phyloP scores from a whole-genome alignment of 2,329 filamentous ascomycete species.

The Fusarium oligoseptatum region DNA sequence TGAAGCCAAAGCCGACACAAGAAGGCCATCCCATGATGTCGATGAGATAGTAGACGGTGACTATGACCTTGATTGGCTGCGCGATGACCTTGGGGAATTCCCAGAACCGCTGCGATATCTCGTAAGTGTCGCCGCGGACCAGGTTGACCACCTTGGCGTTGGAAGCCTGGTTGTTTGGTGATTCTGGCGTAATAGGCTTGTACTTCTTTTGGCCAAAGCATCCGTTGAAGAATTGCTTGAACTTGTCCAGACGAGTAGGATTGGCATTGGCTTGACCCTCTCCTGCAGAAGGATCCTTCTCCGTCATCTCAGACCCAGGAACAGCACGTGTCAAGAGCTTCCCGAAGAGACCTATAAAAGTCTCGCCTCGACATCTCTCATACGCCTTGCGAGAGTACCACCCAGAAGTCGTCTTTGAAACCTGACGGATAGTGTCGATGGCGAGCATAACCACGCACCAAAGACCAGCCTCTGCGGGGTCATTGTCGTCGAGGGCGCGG shows the following conservation, averaged over 20 bases:
- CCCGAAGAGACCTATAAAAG: conserved; percentile 54
- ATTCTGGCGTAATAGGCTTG: neutral
- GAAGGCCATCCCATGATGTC: conserved; percentile 85
- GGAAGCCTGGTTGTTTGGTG: conserved; percentile 71
- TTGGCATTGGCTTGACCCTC: neutral
- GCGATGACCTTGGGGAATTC: conserved; percentile 83
- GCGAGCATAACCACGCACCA: conserved; percentile 55
- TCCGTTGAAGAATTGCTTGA: conserved; percentile 31
- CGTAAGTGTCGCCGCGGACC: conserved; percentile 85
- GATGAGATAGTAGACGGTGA: conserved; percentile 74
- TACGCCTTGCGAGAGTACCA: conserved; percentile 91
- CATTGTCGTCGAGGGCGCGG: conserved; percentile 49
- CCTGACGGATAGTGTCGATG: conserved; percentile 51
- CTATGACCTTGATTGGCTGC: conserved; percentile 80
- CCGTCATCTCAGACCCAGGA: conserved; percentile 54
- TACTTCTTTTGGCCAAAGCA: conserved; percentile 39
- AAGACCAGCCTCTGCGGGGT: conserved; percentile 49
- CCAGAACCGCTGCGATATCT: conserved; percentile 88
- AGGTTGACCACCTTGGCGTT: conserved; percentile 93
- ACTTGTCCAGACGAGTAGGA: neutral
- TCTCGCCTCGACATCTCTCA: conserved; percentile 84
- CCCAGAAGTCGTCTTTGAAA: conserved; percentile 58
- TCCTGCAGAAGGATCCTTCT: conserved; percentile 47
- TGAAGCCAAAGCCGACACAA: conserved; percentile 77
- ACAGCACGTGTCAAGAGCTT: conserved; percentile 56